phyloP scores from a whole-genome alignment of 345 rosid species.

The Combretum micranthum region DNA sequence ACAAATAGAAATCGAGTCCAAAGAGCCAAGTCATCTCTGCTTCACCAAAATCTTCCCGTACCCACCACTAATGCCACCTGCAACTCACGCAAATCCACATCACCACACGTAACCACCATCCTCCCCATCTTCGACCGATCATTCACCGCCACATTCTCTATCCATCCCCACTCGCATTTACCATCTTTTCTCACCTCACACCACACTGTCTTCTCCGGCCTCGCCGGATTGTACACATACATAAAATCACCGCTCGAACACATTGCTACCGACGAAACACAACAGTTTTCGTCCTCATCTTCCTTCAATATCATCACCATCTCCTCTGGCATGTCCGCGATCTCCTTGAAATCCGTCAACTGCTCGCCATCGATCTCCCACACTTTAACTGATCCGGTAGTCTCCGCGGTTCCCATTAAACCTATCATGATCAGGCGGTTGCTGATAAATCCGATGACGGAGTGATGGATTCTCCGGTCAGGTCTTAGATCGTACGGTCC shows the following conservation, averaged over 20 bases:
- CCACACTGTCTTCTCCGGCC: conserved; percentile 9
- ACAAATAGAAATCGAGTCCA: too few relatives aligned
- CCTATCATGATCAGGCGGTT: conserved; percentile 42
- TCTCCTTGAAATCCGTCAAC: conserved; percentile 27
- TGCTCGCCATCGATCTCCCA: conserved; percentile 34
- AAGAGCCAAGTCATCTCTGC: not conserved
- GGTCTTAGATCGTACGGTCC: conserved; percentile 44
- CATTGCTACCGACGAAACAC: conserved; percentile 24
- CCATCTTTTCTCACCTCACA: conserved; percentile 7
- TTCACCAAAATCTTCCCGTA: conserved; percentile 3
- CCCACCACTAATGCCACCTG: conserved; percentile 4
- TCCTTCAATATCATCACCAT: conserved; percentile 6
- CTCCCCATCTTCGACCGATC: conserved; percentile 20
- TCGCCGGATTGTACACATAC: conserved; percentile 24
- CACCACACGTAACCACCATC: conserved; percentile 31
- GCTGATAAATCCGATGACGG: conserved; percentile 23
- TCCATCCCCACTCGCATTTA: conserved; percentile 23
- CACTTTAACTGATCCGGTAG: conserved; percentile 30
- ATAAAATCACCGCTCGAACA: conserved; percentile 24
- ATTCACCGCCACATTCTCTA: conserved; percentile 28
- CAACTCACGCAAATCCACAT: conserved; percentile 45
- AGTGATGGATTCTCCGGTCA: conserved; percentile 14
- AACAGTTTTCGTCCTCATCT: not conserved
- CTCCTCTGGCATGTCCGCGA: conserved; percentile 31
- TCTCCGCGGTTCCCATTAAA: conserved; percentile 26